These are phyloP conservation scores for Oryza glumipatula DNA, from an alignment of 176 grass and related monocot species.

Conservation along the genomic window DNA sequence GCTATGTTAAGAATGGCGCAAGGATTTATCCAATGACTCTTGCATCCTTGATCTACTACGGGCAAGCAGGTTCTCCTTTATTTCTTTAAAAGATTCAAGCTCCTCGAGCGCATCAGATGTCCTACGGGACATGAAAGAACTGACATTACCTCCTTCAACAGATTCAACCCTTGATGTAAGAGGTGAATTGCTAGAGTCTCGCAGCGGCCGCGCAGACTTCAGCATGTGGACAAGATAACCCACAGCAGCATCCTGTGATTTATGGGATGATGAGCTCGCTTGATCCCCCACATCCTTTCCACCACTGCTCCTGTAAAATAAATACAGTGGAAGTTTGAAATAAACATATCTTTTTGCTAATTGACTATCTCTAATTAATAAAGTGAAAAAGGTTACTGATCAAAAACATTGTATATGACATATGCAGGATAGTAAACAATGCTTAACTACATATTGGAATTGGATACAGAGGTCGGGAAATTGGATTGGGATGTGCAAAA, in stretches of 20 bases:
- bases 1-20: constrained; percentile 24
- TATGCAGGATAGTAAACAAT: not conserved
- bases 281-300: constrained; percentile 63
- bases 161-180: constrained; percentile 67
- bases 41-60: constrained; percentile 62
- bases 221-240: constrained; percentile 84
- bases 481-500: not conserved
- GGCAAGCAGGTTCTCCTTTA: constrained; percentile 66
- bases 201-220: constrained; percentile 63
- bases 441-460: constrained; percentile 25
- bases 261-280: constrained; percentile 62
- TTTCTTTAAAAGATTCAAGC: constrained; percentile 76
- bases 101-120: constrained; percentile 82
- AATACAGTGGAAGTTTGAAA: constrained; percentile 17
- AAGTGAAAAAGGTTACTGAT: not conserved
- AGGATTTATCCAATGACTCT: constrained; percentile 49
- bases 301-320: constrained; percentile 69
- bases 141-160: constrained; percentile 53
- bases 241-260: constrained; percentile 89
- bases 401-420: not conserved
- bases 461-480: not conserved
- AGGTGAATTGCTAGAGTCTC: constrained; percentile 71
- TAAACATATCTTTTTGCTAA: not conserved
- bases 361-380: not conserved
- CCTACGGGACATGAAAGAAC: constrained; percentile 70